phyloP scores from a whole-genome alignment of 2,329 filamentous ascomycete genomes.

The Zymoseptoria brevis region DNA sequence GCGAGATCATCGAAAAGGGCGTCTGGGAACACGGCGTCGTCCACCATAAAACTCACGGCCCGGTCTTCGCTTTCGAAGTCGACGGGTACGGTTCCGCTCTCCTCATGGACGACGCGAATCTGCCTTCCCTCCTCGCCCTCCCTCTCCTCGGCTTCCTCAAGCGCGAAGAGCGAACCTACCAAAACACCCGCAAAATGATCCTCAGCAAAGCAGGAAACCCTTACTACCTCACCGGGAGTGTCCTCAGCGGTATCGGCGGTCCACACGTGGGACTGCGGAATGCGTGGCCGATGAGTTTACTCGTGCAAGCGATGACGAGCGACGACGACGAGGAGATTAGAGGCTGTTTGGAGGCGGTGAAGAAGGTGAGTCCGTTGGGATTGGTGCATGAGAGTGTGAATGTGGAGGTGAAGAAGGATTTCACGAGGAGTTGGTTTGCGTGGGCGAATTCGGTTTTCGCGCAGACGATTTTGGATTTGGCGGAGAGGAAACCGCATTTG shows the following conservation, averaged over 20 bases:
- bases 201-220: slow-evolving; percentile 71
- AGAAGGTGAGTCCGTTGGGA: slow-evolving; percentile 66
- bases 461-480: slow-evolving; percentile 81
- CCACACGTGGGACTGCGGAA: slow-evolving; percentile 74
- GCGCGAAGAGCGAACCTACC: slow-evolving; percentile 61
- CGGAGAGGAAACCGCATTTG: slow-evolving; percentile 78
- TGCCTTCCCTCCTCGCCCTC: slow-evolving; percentile 70
- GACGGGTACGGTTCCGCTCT: slow-evolving; percentile 78
- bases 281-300: slow-evolving; percentile 93
- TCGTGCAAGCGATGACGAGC: slow-evolving; percentile 85
- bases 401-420: slow-evolving; percentile 60
- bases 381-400: slow-evolving; percentile 89
- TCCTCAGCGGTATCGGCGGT: slow-evolving; percentile 83
- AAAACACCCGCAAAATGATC: slow-evolving; percentile 81
- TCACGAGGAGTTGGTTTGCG: slow-evolving; percentile 90
- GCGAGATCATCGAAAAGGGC: slow-evolving; percentile 61
- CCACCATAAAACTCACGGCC: slow-evolving; percentile 62
- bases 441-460: slow-evolving; percentile 98
- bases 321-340: slow-evolving; percentile 76
- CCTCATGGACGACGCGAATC: slow-evolving; percentile 84
- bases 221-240: slow-evolving; percentile 70
- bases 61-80: slow-evolving; percentile 80
- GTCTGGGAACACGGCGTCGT: slow-evolving; percentile 81
- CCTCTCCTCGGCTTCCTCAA: slow-evolving; percentile 70
- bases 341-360: slow-evolving; percentile 63